Evolutionary conservation across 495 filamentous ascomycete genomes (phyloP).

Genomic region (Extremus antarcticus): DNA sequence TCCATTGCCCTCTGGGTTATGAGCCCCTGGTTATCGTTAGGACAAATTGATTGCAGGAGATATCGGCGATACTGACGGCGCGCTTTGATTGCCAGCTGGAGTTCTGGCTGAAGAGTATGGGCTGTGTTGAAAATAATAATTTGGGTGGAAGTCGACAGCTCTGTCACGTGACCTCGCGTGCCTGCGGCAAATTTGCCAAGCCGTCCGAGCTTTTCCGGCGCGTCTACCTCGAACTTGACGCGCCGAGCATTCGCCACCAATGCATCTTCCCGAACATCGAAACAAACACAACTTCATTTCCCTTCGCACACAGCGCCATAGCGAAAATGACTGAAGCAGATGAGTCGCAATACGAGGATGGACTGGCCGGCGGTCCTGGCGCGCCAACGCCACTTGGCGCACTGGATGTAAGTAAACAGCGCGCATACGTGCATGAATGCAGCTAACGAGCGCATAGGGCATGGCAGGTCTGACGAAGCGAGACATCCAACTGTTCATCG

Average conservation of each 20-base stretch:
- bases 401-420: constrained; percentile 57
- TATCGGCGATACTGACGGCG: neutral
- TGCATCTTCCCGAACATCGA: no score
- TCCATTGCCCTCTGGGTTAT: constrained; percentile 25
- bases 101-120: no score
- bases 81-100: no score
- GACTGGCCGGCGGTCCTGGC: constrained; percentile 63
- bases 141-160: no score
- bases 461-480: constrained; percentile 78
- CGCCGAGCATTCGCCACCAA: no score
- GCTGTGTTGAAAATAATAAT: no score
- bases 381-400: constrained; percentile 83
- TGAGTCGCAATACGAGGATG: constrained; percentile 53
- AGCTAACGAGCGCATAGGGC: constrained; percentile 41
- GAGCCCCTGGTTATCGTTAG: constrained; percentile 19
- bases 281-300: no score
- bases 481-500: constrained; percentile 84
- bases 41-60: neutral
- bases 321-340: constrained; percentile 48
- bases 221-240: no score
- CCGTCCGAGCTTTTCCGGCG: no score
- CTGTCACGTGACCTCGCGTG: no score
- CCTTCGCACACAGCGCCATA: no score
- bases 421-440: neutral
- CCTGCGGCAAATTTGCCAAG: no score